These are phyloP conservation scores for Wickerhamiella qilinensis DNA, from an alignment of 805 yeast species.

Conservation along the genomic window DNA sequence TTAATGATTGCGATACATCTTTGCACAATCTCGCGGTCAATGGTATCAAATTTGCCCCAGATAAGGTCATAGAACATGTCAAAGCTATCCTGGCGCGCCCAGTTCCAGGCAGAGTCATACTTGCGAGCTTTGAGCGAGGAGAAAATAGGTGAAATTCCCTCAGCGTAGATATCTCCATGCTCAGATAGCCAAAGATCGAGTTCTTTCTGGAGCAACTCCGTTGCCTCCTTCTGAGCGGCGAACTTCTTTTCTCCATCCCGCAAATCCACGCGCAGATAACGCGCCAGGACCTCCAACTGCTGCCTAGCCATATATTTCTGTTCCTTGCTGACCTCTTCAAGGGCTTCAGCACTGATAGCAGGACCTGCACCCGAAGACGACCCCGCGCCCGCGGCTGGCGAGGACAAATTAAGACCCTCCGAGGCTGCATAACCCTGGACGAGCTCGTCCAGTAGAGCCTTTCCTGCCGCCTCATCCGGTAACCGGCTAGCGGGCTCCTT, in stretches of 20 bases:
- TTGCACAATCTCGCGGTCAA: slow-evolving; percentile 90
- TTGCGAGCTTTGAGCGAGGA: slow-evolving; percentile 86
- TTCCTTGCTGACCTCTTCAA: slow-evolving; percentile 64
- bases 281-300: slow-evolving; percentile 82
- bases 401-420: slow-evolving; percentile 60
- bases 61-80: slow-evolving; percentile 90
- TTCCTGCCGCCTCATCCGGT: slow-evolving; percentile 76
- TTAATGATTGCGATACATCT: slow-evolving; percentile 97
- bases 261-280: slow-evolving; percentile 84
- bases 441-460: slow-evolving; percentile 65
- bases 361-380: slow-evolving; percentile 49
- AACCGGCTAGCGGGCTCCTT: slow-evolving; percentile 85
- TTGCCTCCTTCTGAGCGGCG: slow-evolving; percentile 71
- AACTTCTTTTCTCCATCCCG: slow-evolving; percentile 79
- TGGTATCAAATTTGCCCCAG: slow-evolving; percentile 77
- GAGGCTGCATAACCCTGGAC: slow-evolving; percentile 75
- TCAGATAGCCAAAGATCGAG: slow-evolving; percentile 84
- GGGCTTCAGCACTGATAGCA: slow-evolving; percentile 87
- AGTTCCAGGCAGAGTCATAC: slow-evolving; percentile 97
- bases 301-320: slow-evolving; percentile 55
- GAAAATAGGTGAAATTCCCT: slow-evolving; percentile 81
- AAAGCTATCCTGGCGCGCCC: slow-evolving; percentile 97
- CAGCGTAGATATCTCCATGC: slow-evolving; percentile 85
- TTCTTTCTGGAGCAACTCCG: slow-evolving; percentile 69
- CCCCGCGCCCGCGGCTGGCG: slow-evolving; percentile 40